phyloP scores from a whole-genome alignment of 2,329 filamentous ascomycete species.

The Epicoccum sorghinum region DNA sequence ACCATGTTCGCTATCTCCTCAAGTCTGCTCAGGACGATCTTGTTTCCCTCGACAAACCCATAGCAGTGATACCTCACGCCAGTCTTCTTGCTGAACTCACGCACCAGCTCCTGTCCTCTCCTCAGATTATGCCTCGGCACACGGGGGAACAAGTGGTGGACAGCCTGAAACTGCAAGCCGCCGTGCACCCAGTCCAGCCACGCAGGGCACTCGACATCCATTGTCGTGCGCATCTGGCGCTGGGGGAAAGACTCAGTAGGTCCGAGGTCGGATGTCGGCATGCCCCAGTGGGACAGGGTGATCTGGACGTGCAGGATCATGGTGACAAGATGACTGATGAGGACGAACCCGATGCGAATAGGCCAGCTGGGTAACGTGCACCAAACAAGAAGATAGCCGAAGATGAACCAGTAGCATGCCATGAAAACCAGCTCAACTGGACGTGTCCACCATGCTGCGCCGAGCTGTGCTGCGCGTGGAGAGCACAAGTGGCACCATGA shows the following conservation, averaged over 20 bases:
- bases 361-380: constrained; percentile 70
- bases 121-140: constrained; percentile 86
- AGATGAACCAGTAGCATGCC: constrained; percentile 84
- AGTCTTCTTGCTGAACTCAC: constrained; percentile 81
- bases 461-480: constrained; percentile 73
- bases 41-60: constrained; percentile 83
- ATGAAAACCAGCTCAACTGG: constrained; percentile 80
- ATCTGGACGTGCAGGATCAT: constrained; percentile 88
- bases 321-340: constrained; percentile 80
- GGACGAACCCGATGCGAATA: constrained; percentile 73
- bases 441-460: constrained; percentile 81
- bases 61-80: constrained; percentile 85
- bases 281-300: constrained; percentile 89
- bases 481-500: constrained; percentile 79
- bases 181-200: constrained; percentile 93
- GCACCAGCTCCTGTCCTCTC: constrained; percentile 73
- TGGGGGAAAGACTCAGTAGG: constrained; percentile 86
- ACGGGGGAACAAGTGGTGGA: constrained; percentile 84
- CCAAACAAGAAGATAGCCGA: constrained; percentile 82
- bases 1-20: constrained; percentile 82
- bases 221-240: constrained; percentile 89
- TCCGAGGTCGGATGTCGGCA: constrained; percentile 88
- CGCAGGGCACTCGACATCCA: constrained; percentile 86
- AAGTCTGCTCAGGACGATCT: constrained; percentile 76
- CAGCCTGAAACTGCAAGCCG: constrained; percentile 86